Conservation (phyloP, 306 rosid genomes). For the Arachis stenosperma region DNA sequence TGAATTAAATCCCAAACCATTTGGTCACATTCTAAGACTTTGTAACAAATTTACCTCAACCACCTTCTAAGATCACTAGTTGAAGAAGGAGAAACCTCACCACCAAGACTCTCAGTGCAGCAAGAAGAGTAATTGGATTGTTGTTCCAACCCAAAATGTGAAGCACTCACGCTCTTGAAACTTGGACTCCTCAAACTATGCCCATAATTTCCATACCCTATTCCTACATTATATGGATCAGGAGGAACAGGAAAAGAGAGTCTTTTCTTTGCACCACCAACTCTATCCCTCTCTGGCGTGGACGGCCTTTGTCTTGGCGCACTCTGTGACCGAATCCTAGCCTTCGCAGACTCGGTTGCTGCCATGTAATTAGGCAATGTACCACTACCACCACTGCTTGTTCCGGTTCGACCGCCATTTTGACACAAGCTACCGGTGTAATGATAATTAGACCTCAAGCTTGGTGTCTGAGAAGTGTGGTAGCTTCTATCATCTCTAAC, state of each 20-base stretch:
- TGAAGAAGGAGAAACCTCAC: conserved; percentile 90
- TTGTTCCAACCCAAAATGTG: conserved; percentile 73
- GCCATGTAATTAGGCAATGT: conserved; percentile 97
- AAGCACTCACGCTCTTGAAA: conserved; percentile 74
- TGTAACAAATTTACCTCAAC: conserved; percentile 68
- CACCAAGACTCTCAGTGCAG: conserved; percentile 84
- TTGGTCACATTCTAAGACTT: conserved; percentile 17
- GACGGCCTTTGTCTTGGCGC: conserved; percentile 92
- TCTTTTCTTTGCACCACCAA: conserved; percentile 84
- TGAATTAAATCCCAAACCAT: no score
- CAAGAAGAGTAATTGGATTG: conserved; percentile 94
- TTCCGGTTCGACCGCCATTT: conserved; percentile 48
- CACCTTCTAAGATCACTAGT: conserved; percentile 85
- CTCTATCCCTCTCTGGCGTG: conserved; percentile 86
- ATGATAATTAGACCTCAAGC: conserved; percentile 78
- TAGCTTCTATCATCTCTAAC: conserved; percentile 69
- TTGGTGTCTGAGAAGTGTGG: conserved; percentile 81
- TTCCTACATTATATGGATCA: conserved; percentile 61
- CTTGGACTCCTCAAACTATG: conserved; percentile 88
- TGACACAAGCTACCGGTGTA: conserved; percentile 60
- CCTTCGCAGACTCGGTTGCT: conserved; percentile 94
- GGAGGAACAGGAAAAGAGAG: conserved; percentile 88
- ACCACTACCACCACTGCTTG: conserved; percentile 41
- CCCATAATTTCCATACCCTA: conserved; percentile 61
- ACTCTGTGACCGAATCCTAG: conserved; percentile 85